Base-by-base conservation (phyloP, 805 yeast species). In the Nakazawaea pomicola region DNA sequence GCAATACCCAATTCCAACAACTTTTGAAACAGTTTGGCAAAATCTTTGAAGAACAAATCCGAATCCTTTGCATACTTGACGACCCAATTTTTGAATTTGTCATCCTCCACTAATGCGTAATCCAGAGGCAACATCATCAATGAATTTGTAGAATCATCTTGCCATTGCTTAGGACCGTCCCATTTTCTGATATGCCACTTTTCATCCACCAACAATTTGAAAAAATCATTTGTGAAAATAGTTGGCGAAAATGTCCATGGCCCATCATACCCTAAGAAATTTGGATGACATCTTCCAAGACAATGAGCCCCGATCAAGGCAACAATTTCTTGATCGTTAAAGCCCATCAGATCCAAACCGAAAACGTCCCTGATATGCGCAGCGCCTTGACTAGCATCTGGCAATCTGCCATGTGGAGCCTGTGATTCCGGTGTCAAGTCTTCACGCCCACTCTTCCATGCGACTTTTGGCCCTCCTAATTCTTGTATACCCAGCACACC, bases 171-270 rank as follows among this genome's bases (percentile, higher is more conserved):
- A 55, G 75, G 76, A 40, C 83, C 83, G 51, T 65, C 64, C 79
- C 87, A 71, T 58, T 78, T 65, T 56, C 76, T 47, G 55, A 64
- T 33, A 44, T 70, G 70, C 90, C 90, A 83, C 40, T 70, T 71
- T 50, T 74, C 85, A 47, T 57, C 53, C 43, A 72, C 49, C 20
- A 75, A 60, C 43, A 72, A 68, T 60, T 65, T 75, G 64, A 63
- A 87, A 59, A 84, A 87, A 31, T 85, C 86, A 64, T 87, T 88
- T 39, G 80, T 70, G 58, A 88, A 83, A 48, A 68, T 61, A 23
- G 83, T 84, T 41, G 93, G 87, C 29, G 83, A 76, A 41, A 82
- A 83, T 29, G 91, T 90, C 95, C 95, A 87, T 46, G 91, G 89
- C 11, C 95, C 95, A 49, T 84, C 93, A 65, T 70, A 88, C 2